Conservation (phyloP, 2,329 filamentous ascomycete species). For the Ceratocystis variospora region DNA sequence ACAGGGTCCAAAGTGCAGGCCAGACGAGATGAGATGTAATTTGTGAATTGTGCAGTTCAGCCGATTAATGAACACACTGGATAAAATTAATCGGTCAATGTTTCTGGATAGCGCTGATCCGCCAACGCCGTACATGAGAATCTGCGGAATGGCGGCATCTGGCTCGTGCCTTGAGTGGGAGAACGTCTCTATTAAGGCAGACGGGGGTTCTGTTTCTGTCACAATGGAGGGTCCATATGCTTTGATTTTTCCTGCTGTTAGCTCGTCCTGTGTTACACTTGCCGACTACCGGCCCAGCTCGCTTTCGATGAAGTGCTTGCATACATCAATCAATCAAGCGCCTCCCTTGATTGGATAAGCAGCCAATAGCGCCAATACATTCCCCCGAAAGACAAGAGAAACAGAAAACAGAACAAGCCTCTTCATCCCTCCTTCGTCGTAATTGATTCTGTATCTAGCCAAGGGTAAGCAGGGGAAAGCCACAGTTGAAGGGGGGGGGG, state of each 20-base stretch:
- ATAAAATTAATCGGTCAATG: background rate
- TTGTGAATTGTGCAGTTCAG: background rate
- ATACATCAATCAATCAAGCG: background rate
- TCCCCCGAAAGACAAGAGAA: background rate
- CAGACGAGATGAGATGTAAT: background rate
- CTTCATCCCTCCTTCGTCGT: background rate
- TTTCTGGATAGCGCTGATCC: background rate
- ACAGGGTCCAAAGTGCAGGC: conserved; percentile 12
- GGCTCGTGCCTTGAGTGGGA: background rate
- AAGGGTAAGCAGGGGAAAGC: background rate
- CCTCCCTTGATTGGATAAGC: background rate
- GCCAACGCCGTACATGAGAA: background rate
- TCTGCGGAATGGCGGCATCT: background rate
- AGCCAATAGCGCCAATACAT: background rate
- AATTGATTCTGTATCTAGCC: background rate
- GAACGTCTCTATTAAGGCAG: background rate
- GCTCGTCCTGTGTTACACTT: background rate
- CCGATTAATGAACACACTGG: background rate
- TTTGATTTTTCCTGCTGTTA: background rate
- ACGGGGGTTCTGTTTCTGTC: background rate
- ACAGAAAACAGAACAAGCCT: background rate
- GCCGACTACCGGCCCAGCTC: background rate
- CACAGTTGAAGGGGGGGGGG: background rate
- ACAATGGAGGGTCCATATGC: background rate
- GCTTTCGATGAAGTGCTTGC: background rate